These are phyloP conservation scores for Rhodotorula sp. DNA, from an alignment of 1,284 basidiomycete species.

Conservation along the genomic window DNA sequence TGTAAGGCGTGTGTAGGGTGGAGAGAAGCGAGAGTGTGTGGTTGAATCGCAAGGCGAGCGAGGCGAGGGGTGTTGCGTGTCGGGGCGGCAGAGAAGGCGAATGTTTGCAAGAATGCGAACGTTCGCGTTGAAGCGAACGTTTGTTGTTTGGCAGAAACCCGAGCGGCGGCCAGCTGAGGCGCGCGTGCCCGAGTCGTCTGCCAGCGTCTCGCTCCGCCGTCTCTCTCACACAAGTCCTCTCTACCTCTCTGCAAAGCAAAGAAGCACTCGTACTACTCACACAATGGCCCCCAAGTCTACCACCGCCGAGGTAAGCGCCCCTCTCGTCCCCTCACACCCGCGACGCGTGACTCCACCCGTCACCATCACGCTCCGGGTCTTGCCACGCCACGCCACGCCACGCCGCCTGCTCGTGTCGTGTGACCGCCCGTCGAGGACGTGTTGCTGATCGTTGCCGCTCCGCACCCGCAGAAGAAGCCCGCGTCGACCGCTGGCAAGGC, in stretches of 20 bases:
- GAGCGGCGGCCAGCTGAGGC: no score
- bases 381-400: background rate
- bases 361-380: slow-evolving; percentile 4
- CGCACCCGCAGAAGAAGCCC: slow-evolving; percentile 36
- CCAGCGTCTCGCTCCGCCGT: slow-evolving; percentile 13
- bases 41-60: background rate
- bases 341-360: background rate
- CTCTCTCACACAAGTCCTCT: background rate
- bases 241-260: background rate
- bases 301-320: slow-evolving; percentile 56
- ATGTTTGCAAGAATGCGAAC: slow-evolving; percentile 7
- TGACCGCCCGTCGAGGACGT: no score
- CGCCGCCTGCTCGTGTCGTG: no score
- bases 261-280: slow-evolving; percentile 1
- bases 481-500: slow-evolving; percentile 48
- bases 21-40: slow-evolving; percentile 67
- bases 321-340: no score
- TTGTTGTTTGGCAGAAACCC: no score
- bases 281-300: slow-evolving; percentile 76
- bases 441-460: background rate
- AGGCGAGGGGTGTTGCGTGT: slow-evolving; percentile 70
- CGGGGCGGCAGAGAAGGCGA: background rate
- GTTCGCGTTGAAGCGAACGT: slow-evolving; percentile 5
- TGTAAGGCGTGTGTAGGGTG: slow-evolving; percentile 50
- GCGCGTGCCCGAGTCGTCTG: background rate